Conservation (phyloP, 2,329 filamentous ascomycete species). For the Blumeria graminis region DNA sequence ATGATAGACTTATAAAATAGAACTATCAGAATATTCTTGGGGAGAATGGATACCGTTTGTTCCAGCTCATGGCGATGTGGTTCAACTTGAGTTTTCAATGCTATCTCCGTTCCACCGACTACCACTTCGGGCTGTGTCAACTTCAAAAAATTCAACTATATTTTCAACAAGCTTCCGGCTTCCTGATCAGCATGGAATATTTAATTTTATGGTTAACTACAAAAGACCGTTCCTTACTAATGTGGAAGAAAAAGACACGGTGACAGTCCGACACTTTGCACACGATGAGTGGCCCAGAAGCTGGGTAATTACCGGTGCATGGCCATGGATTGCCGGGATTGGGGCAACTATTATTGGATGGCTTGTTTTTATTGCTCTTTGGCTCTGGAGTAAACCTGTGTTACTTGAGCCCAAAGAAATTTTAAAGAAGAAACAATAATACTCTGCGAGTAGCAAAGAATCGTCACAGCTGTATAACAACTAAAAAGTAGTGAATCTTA, state of each 20-base stretch:
- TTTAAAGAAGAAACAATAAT: too few species aligned
- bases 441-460: too few species aligned
- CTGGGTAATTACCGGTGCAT: slow-evolving; percentile 71
- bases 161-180: slow-evolving; percentile 57
- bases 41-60: slow-evolving; percentile 54
- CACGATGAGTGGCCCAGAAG: slow-evolving; percentile 92
- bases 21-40: slow-evolving; percentile 62
- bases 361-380: slow-evolving; percentile 62
- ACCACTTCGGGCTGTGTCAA: slow-evolving; percentile 32
- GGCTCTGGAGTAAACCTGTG: slow-evolving; percentile 51
- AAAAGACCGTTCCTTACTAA: slow-evolving; percentile 78
- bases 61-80: slow-evolving; percentile 39
- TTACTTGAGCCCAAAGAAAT: too few species aligned
- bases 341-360: slow-evolving; percentile 65
- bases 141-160: slow-evolving; percentile 41
- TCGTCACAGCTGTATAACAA: too few species aligned
- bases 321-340: slow-evolving; percentile 84
- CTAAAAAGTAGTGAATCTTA: too few species aligned
- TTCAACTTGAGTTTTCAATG: slow-evolving; percentile 98
- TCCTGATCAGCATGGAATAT: slow-evolving; percentile 96
- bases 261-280: slow-evolving; percentile 86
- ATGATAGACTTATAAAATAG: slow-evolving; percentile 26
- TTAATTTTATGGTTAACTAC: slow-evolving; percentile 95
- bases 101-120: slow-evolving; percentile 91
- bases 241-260: slow-evolving; percentile 81